Conservation (phyloP, 2,329 filamentous ascomycete genomes). For the Arthrinium puccinioides region DNA sequence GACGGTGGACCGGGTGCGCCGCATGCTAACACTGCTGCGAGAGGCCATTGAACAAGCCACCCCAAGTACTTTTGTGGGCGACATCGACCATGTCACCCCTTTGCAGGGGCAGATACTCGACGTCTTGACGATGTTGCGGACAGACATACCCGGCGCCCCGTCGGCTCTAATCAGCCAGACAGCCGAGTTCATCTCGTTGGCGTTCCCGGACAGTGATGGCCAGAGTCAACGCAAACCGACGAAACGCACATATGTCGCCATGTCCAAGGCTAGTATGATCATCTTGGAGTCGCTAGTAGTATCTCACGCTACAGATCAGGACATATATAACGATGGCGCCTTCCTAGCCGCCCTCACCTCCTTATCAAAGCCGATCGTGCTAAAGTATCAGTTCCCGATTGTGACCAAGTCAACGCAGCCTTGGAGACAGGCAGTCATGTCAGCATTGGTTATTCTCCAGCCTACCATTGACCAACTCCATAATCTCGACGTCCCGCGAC, state of each 20-base stretch:
- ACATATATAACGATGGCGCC: conserved; percentile 64
- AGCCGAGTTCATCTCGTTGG: conserved; percentile 63
- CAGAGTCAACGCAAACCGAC: conserved; percentile 23
- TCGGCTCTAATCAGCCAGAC: conserved; percentile 62
- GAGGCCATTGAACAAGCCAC: conserved; percentile 65
- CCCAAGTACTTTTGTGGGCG: conserved; percentile 59
- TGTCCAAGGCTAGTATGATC: conserved; percentile 75
- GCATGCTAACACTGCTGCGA: conserved; percentile 65
- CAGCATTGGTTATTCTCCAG: conserved; percentile 60
- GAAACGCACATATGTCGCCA: conserved; percentile 78
- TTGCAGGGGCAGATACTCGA: conserved; percentile 65
- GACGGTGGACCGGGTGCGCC: conserved; percentile 51
- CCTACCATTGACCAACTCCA: conserved; percentile 56
- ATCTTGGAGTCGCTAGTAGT: conserved; percentile 57
- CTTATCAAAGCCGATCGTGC: conserved; percentile 60
- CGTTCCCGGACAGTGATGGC: conserved; percentile 44
- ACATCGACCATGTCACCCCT: conserved; percentile 65
- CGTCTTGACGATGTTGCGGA: conserved; percentile 59
- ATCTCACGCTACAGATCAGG: conserved; percentile 51
- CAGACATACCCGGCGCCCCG: conserved; percentile 57
- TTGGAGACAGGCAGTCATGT: conserved; percentile 75
- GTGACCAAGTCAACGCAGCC: conserved; percentile 63
- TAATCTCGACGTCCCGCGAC: conserved; percentile 35
- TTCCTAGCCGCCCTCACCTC: conserved; percentile 58
- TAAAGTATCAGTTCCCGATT: conserved; percentile 75